Base-by-base conservation (phyloP, 192 early-diverging fungal genomes). In the Kappamyces sp. region DNA sequence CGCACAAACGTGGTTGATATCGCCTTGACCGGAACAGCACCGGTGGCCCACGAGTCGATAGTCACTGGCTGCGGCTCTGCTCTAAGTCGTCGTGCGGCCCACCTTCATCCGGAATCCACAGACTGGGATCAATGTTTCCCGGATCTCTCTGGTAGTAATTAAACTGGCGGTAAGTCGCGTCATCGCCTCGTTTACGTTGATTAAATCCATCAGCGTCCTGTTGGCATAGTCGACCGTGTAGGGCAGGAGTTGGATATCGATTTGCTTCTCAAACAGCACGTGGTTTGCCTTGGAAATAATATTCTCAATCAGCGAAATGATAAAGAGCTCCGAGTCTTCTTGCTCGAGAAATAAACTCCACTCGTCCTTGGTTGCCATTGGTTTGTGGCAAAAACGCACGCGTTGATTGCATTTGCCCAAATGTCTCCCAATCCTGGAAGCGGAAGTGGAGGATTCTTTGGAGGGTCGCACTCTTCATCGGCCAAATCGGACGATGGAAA, bases 261-360 rank as follows among this genome's bases (percentile, higher is more conserved):
- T 81, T 52, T 76, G 79, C 45, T 76, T 77, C 63, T 81, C 75
- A 63, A 81, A 81, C 54, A 81, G 54, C 7, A 81, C 75, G 36
- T 76, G 68, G 36, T 81, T 75, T 1, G 72, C 70, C 30, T 63
- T 54, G 29, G 45, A 38, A 8, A 81, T 48, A 35, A 81, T 66
- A 8, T 70, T 62, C 45, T 81, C 73, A 29, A 81, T 68, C 6
- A 81, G 62, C 32, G 62, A 49, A 33, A 54, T 9, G 36, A 73
- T 65, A 36, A 78, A 64, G 6, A 66, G 53, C 58, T 81, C 79
- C 11, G 70, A 68, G 36, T 80, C 78, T 52, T 80, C 78, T 22
- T 62, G 54, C 41, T 73, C 70, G 1, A 70, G 55, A 6, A 74
- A 15, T 31, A 30, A 45, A 9, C 63, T 45, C 66, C 66, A 79